Evolutionary conservation across 2,329 filamentous ascomycete genomes (phyloP), one percentile per base, ranked within the genome.

Genomic region (Trichoderma simmonsii): DNA sequence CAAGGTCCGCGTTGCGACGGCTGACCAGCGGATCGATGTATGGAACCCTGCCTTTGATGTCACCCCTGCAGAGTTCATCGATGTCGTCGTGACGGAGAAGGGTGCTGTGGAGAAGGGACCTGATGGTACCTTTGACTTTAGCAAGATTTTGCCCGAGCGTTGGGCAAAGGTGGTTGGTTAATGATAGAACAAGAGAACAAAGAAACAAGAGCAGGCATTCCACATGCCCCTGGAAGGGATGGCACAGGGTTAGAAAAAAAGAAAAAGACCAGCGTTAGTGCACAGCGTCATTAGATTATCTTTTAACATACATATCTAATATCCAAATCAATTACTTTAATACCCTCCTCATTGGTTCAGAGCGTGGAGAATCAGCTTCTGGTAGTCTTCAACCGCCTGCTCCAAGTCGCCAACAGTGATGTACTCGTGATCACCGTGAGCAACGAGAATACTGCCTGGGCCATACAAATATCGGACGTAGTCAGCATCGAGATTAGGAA

Each of bases 41-140:
- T 99, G 96, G 95, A 99, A 99, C 80, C 96, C 96, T 36, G 93
- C 94, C 0, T 99, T 99, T 79, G 96, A 99, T 79, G 93, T 99
- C 39, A 99, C 96, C 11, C 95, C 96, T 0, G 90, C 92, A 48
- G 89, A 90, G 74, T 84, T 98, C 68, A 98, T 99, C 75, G 96
- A 99, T 81, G 94, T 93, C 2, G 92, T 99, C 72, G 93, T 98
- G 74, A 99, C 96, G 0, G 96, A 99, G 83, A 90, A 92, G 77
- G 95, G 95, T 0, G 93, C 94, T 8, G 90, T 97, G 3, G 91
- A 94, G 77, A 97, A 95, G 85, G 89, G 88, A 60, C 80, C 83
- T 3, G 86, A 91, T 72, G 94, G 93, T 1, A 84, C 82, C 26
- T 98, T 97, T 77, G 85, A 90, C 77, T 90, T 91, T 75, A 83